Percentiles rank a stretch among this genome's conserved stretches.
Evolutionary conservation across 169 alveolate genomes (phyloP).

Genomic region (Perkinsus olseni): DNA sequence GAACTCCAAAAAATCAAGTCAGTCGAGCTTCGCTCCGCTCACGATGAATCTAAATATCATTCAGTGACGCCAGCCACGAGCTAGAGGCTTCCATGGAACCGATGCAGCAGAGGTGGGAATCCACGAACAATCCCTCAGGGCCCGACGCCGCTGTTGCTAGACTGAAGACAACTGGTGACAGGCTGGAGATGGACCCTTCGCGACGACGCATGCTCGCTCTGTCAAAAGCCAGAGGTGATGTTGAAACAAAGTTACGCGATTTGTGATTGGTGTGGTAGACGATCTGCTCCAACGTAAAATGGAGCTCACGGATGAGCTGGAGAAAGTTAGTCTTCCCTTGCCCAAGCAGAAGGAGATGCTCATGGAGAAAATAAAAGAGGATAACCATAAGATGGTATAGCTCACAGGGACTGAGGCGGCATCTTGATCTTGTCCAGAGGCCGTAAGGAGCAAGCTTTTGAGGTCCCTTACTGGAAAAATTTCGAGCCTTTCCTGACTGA

Average conservation of each 20-base stretch:
- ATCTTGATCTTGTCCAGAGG: no score
- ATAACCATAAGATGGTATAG: conserved; percentile 45
- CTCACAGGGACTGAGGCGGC: no score
- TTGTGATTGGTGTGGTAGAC: conserved; percentile 50
- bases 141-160: background rate
- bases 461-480: no score
- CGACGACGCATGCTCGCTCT: conserved; percentile 33
- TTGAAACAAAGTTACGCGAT: conserved; percentile 28
- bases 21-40: background rate
- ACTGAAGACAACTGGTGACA: conserved; percentile 31
- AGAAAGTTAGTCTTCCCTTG: conserved; percentile 53
- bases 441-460: no score
- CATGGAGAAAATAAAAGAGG: conserved; percentile 59
- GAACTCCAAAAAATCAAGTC: conserved; percentile 47
- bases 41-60: background rate
- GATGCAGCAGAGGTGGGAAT: background rate
- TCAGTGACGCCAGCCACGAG: background rate
- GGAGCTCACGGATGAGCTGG: conserved; percentile 64
- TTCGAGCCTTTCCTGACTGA: no score
- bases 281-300: conserved; percentile 46
- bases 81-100: background rate
- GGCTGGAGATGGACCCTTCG: conserved; percentile 39
- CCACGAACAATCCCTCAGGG: background rate
- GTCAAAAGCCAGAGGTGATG: background rate
- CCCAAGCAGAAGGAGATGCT: conserved; percentile 76